Percentiles rank a stretch among this genome's conserved stretches.
Conservation (phyloP, 768 basidiomycete species). For the Amyloporia xantha region DNA sequence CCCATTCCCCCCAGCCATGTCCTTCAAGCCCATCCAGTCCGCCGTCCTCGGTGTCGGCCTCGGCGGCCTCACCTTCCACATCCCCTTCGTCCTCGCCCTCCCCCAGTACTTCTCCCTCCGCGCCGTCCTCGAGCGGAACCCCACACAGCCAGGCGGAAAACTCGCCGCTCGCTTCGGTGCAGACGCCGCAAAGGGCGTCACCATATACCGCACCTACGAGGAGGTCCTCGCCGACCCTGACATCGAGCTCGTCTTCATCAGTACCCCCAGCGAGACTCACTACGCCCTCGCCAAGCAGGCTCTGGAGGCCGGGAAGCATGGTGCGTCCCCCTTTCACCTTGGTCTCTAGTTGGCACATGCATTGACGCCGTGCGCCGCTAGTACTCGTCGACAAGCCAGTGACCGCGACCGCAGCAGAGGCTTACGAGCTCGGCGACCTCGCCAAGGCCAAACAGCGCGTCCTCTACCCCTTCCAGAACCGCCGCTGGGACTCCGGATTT, state of each 20-base stretch:
- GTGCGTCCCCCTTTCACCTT: conserved; percentile 28
- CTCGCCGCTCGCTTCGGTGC: conserved; percentile 61
- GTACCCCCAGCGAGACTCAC: conserved; percentile 72
- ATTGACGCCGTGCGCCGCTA: conserved; percentile 16
- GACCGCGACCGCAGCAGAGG: conserved; percentile 52
- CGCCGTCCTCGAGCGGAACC: conserved; percentile 72
- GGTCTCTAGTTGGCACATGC: background rate
- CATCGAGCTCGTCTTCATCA: conserved; percentile 63
- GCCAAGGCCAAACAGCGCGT: conserved; percentile 55
- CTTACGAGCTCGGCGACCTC: conserved; percentile 50
- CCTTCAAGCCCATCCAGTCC: conserved; percentile 47
- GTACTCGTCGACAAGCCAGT: conserved; percentile 81
- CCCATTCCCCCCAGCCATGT: conserved; percentile 11
- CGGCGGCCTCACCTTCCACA: conserved; percentile 71
- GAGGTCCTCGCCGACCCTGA: conserved; percentile 54
- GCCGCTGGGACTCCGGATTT: conserved; percentile 79
- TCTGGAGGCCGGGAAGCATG: conserved; percentile 67
- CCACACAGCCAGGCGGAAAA: conserved; percentile 52
- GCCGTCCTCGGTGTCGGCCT: conserved; percentile 76
- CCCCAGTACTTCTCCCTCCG: conserved; percentile 64
- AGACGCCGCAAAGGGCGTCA: conserved; percentile 29
- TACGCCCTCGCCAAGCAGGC: conserved; percentile 59
- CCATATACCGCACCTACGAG: conserved; percentile 55
- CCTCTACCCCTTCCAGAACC: conserved; percentile 67
- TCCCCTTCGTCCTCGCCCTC: conserved; percentile 70